Percentiles rank a stretch among this genome's conserved stretches.
These are phyloP conservation scores for Copromyces sp. DNA, from an alignment of 495 filamentous ascomycete genomes.

Conservation along the genomic window DNA sequence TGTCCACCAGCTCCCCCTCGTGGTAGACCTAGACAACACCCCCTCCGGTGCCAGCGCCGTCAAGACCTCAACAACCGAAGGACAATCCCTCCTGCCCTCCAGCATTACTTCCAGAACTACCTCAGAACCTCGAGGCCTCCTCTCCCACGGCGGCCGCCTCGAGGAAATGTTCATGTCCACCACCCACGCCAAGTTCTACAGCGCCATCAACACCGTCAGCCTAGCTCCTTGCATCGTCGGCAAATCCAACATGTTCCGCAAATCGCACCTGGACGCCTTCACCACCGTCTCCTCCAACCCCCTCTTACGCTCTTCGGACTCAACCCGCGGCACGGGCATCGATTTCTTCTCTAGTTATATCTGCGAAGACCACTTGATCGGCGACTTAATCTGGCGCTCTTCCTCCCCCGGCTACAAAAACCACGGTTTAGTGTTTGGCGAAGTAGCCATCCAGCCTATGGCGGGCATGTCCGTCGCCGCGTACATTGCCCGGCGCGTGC, in stretches of 20 bases:
- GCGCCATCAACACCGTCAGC: slow-evolving; percentile 86
- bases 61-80: not conserved
- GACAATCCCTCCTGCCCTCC: slow-evolving; percentile 8
- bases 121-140: not conserved
- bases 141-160: slow-evolving; percentile 61
- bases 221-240: slow-evolving; percentile 91
- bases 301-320: slow-evolving; percentile 32
- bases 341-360: slow-evolving; percentile 90
- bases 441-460: slow-evolving; percentile 85
- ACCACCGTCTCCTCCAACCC: slow-evolving; percentile 47
- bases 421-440: slow-evolving; percentile 74
- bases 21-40: slow-evolving; percentile 53
- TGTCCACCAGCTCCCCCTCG: slow-evolving; percentile 87
- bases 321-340: slow-evolving; percentile 52
- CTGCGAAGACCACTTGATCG: slow-evolving; percentile 95
- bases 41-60: slow-evolving; percentile 13
- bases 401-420: slow-evolving; percentile 52
- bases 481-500: slow-evolving; percentile 72
- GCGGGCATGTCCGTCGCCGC: slow-evolving; percentile 65
- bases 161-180: slow-evolving; percentile 93
- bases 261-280: slow-evolving; percentile 73
- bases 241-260: slow-evolving; percentile 97
- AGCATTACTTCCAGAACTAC: not conserved
- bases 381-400: slow-evolving; percentile 76
- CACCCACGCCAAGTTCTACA: slow-evolving; percentile 96